Evolutionary conservation across 2,329 filamentous ascomycete species (phyloP).

Genomic region (Aspergillus sp.): DNA sequence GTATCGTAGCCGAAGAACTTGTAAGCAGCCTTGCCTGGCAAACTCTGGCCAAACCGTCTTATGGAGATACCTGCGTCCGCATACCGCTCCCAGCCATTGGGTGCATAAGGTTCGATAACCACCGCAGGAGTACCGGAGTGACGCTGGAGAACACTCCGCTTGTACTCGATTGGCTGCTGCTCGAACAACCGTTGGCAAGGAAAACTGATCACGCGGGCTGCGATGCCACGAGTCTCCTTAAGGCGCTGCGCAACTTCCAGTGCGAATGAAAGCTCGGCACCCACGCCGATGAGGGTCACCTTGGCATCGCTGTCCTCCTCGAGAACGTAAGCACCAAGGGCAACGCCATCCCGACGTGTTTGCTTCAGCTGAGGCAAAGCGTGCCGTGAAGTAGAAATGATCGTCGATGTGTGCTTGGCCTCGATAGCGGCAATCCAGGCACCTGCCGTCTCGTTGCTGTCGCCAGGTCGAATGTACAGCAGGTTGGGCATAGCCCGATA

Average conservation of each 20-base stretch:
- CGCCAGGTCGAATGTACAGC: constrained; percentile 54
- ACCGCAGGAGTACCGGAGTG: constrained; percentile 37
- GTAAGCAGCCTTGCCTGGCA: constrained; percentile 18
- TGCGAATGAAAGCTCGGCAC: constrained; percentile 46
- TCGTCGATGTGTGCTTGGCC: constrained; percentile 34
- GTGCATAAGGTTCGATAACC: constrained; percentile 45
- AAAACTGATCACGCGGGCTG: constrained; percentile 44
- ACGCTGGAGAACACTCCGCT: constrained; percentile 35
- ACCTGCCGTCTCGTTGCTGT: constrained; percentile 50
- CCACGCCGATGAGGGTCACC: constrained; percentile 46
- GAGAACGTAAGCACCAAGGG: constrained; percentile 38
- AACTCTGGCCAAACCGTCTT: neutral
- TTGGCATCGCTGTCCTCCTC: constrained; percentile 29
- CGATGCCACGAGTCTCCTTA: constrained; percentile 32
- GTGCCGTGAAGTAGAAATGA: constrained; percentile 42
- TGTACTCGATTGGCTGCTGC: constrained; percentile 41
- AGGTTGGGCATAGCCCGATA: constrained; percentile 60
- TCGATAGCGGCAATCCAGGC: constrained; percentile 37
- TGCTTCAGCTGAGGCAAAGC: constrained; percentile 33
- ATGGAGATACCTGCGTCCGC: constrained; percentile 29
- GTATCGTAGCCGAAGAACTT: constrained; percentile 18
- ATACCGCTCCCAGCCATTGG: constrained; percentile 49
- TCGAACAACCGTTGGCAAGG: constrained; percentile 48
- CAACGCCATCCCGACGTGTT: constrained; percentile 33
- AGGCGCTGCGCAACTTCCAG: constrained; percentile 37